Base-by-base conservation (phyloP, 352 stramenopile genomes). In the Pythium phragmiticola region DNA sequence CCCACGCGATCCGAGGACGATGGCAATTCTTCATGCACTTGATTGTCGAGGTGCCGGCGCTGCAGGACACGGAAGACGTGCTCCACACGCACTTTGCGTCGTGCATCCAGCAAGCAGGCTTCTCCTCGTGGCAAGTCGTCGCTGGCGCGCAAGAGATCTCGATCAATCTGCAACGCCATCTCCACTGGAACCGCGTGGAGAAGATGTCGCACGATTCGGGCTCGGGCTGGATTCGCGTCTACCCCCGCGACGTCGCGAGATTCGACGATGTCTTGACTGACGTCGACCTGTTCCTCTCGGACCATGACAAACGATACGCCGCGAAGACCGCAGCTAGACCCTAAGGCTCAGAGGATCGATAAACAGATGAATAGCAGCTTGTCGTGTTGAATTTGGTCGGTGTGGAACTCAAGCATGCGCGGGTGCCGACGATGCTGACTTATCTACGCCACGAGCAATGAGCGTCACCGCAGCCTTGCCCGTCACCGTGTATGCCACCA, bases 181-280 rank as follows among this genome's bases (percentile, higher is more conserved):
- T 96, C 36, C 84, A 94, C 62, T 96, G 87, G 87, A 90, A 94
- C 41, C 85, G 87, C 37, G 77, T 91, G 6, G 84, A 94, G 63
- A 94, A 96, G 52, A 94, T 96, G 87, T 88, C 77, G 9, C 85
- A 94, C 56, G 87, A 94, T 51, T 93, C 87, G 3, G 87, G 87
- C 9, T 75, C 78, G 37, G 85, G 82, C 1, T 96, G 87, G 87
- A 92, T 96, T 55, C 84, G 85, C 30, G 85, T 96, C 41, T 96
- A 96, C 56, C 87, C 87, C 43, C 69, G 75, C 43, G 85, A 91
- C 19, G 87, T 96, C 39, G 87, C 85, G 6, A 49, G 64, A 3
- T 96, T 87, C 37, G 76, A 84, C 16, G 87, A 96, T 47, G 87
- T 96, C 28, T 68, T 92, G 11, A 60, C 53, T 1, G 82, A 92